Base-by-base conservation (phyloP, 2,329 filamentous ascomycete species). In the Paecilomyces sp. region DNA sequence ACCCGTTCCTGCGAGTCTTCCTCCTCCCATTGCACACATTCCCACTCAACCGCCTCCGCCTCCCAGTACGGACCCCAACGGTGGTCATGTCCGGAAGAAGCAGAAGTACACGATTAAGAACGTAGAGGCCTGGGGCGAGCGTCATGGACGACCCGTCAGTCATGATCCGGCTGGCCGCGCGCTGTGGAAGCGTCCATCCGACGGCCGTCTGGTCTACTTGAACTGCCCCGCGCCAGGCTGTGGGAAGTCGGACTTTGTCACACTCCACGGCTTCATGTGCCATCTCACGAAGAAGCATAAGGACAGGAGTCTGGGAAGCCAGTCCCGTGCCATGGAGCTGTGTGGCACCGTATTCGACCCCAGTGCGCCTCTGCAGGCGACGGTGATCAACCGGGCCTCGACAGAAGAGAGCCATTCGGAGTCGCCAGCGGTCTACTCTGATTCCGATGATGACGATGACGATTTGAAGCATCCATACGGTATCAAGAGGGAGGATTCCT, bases 71-170 rank as follows among this genome's bases (percentile, higher is more conserved):
- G 70, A 74, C 36, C 63, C 65, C 25, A 60, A 47, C 13, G 33
- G 41, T 28, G 55, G 24, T 41, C 55, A 66, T 24, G 70, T 75
- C 60, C 66, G 74, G 13, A 71, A 72, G 41, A 75, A 75, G 61
- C 74, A 75, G 63, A 75, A 75, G 61, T 76, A 76, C 60, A 76
- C 74, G 4, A 75, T 76, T 62, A 75, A 75, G 59, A 75, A 76
- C 41, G 73, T 74, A 28, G 74, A 75, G 62, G 74, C 73, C 7
- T 76, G 74, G 73, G 74, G 74, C 31, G 74, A 76, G 57, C 73
- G 74, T 15, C 74, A 76, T 58, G 74, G 74, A 57, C 71, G 74
- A 34, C 74, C 74, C 28, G 73, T 73, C n/a, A 69, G 72, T n/a
- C 71, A 74, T 59, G 74, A 76, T 57, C 68, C 70, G 9, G 71